Evolutionary conservation across 257 asterid genomes (phyloP).

Genomic region (Henckelia pumila): DNA sequence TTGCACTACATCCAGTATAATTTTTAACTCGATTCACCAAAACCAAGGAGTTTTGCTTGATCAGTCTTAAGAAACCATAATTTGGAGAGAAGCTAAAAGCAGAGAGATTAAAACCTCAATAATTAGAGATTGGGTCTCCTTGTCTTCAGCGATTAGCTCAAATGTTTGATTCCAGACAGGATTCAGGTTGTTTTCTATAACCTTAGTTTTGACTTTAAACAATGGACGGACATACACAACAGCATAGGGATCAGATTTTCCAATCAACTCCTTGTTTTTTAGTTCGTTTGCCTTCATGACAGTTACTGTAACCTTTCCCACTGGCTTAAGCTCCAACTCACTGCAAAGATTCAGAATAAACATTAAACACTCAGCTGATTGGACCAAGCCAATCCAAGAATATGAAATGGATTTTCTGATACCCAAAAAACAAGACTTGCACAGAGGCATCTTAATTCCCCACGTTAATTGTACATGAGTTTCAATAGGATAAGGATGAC

Average conservation of each 20-base stretch:
- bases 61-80: background rate
- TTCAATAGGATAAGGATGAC: slow-evolving; percentile 4
- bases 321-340: slow-evolving; percentile 98
- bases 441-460: slow-evolving; percentile 10
- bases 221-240: slow-evolving; percentile 74
- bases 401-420: background rate
- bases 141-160: slow-evolving; percentile 88
- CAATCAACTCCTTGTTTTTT: slow-evolving; percentile 91
- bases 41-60: no score
- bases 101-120: slow-evolving; percentile 63
- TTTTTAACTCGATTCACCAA: no score
- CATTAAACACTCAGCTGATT: slow-evolving; percentile 13
- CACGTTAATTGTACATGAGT: background rate
- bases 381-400: background rate
- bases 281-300: slow-evolving; percentile 65
- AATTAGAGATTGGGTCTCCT: slow-evolving; percentile 84
- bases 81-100: slow-evolving; percentile 11
- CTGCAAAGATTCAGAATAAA: slow-evolving; percentile 43
- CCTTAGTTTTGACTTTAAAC: slow-evolving; percentile 87
- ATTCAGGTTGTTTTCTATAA: no score
- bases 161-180: no score
- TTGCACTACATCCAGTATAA: no score
- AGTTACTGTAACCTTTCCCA: slow-evolving; percentile 74
- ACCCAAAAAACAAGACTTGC: no score
- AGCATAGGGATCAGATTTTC: slow-evolving; percentile 96